phyloP scores from a whole-genome alignment of 2,329 filamentous ascomycete genomes.

The Neonectria punicea region DNA sequence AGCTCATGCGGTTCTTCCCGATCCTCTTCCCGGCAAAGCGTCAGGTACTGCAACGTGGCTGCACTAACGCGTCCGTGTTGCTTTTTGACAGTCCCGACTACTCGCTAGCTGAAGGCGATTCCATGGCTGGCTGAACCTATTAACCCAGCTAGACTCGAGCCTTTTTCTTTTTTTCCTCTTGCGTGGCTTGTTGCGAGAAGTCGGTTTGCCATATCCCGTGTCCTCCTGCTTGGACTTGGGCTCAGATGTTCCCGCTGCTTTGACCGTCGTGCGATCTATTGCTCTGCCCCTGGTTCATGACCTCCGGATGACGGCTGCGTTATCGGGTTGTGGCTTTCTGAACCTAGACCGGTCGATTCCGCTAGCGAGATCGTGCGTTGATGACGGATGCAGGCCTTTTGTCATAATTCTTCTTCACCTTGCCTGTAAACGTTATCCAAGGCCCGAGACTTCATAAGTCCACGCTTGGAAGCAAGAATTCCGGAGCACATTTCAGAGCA shows the following conservation, averaged over 20 bases:
- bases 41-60: not conserved
- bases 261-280: not conserved
- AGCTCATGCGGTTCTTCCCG: not conserved
- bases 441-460: not conserved
- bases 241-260: not conserved
- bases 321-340: not conserved
- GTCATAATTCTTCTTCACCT: not conserved
- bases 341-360: not conserved
- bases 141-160: not conserved
- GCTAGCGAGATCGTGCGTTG: not conserved
- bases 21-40: not conserved
- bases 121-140: not conserved
- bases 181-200: too few relatives aligned
- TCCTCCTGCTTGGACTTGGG: not conserved
- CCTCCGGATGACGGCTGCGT: not conserved
- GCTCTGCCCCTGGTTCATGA: not conserved
- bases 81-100: not conserved
- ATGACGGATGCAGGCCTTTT: not conserved
- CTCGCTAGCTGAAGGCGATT: not conserved
- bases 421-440: not conserved
- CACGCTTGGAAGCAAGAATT: not conserved
- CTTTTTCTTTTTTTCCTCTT: too few relatives aligned
- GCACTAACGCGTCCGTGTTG: not conserved
- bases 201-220: not conserved
- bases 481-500: not conserved